These are phyloP conservation scores for Rhypophila decipiens DNA, from an alignment of 495 filamentous ascomycete species.

Conservation along the genomic window DNA sequence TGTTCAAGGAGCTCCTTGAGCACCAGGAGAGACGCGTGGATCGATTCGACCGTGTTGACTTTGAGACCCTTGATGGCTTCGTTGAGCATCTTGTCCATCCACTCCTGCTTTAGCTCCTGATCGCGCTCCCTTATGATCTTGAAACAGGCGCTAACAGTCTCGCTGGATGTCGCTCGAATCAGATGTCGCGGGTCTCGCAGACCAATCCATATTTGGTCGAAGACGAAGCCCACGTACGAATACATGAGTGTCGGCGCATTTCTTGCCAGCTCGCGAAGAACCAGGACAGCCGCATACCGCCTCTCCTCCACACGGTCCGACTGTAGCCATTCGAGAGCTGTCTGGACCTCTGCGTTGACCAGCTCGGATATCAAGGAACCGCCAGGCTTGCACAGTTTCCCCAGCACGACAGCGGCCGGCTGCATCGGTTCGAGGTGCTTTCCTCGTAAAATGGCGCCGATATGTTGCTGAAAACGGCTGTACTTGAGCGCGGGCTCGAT, in stretches of 20 bases:
- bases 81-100: conserved; percentile 80
- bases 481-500: conserved; percentile 93
- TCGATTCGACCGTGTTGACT: conserved; percentile 69
- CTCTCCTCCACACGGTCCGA: conserved; percentile 89
- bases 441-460: conserved; percentile 80
- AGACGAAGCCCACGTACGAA: conserved; percentile 79
- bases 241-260: conserved; percentile 93
- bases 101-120: conserved; percentile 70
- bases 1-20: conserved; percentile 85
- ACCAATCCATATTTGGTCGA: conserved; percentile 93
- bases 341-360: conserved; percentile 93
- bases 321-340: conserved; percentile 90
- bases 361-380: conserved; percentile 92
- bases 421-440: conserved; percentile 85
- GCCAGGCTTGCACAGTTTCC: conserved; percentile 82
- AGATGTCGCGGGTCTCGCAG: conserved; percentile 80
- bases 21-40: conserved; percentile 87
- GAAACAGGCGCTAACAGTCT: conserved; percentile 88
- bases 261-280: conserved; percentile 80
- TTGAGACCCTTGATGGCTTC: conserved; percentile 75
- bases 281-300: conserved; percentile 83
- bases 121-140: conserved; percentile 90
- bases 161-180: conserved; percentile 84
- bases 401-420: conserved; percentile 77
- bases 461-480: conserved; percentile 80